Percentiles rank a stretch among this genome's conserved stretches.
Evolutionary conservation across 805 yeast species (phyloP).

Genomic region (Teunomyces barrocoloradensis): DNA sequence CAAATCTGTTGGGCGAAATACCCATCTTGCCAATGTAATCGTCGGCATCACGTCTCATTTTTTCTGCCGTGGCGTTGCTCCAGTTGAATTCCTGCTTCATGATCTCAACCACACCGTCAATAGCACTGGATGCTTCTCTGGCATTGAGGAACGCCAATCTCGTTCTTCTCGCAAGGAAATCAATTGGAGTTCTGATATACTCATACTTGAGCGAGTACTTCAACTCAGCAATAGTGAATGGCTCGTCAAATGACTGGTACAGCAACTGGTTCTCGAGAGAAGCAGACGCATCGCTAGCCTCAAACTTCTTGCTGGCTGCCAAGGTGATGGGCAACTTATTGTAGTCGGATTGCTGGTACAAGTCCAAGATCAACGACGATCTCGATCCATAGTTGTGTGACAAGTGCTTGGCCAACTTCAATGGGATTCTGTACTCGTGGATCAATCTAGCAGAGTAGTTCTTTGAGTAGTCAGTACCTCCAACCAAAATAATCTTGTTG

Average conservation of each 20-base stretch:
- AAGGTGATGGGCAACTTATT: conserved; percentile 68
- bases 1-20: conserved; percentile 21
- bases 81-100: conserved; percentile 81
- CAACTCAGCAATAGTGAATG: conserved; percentile 89
- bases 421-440: conserved; percentile 71
- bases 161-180: conserved; percentile 89
- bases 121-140: conserved; percentile 72
- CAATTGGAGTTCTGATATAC: conserved; percentile 83
- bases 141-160: conserved; percentile 91
- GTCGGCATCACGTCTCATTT: conserved; percentile 50
- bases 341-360: conserved; percentile 49
- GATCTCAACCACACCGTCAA: conserved; percentile 80
- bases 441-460: conserved; percentile 75
- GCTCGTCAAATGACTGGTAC: conserved; percentile 61
- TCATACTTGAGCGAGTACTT: conserved; percentile 78
- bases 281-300: conserved; percentile 26
- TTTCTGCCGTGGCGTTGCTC: conserved; percentile 57
- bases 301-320: conserved; percentile 37
- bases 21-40: conserved; percentile 67
- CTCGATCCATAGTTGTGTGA: conserved; percentile 88
- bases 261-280: conserved; percentile 36
- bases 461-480: conserved; percentile 77
- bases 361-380: conserved; percentile 68
- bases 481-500: conserved; percentile 57
- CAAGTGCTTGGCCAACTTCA: conserved; percentile 75